Conservation (phyloP, 305 asterid genomes). For the Ilex paraguariensis region DNA sequence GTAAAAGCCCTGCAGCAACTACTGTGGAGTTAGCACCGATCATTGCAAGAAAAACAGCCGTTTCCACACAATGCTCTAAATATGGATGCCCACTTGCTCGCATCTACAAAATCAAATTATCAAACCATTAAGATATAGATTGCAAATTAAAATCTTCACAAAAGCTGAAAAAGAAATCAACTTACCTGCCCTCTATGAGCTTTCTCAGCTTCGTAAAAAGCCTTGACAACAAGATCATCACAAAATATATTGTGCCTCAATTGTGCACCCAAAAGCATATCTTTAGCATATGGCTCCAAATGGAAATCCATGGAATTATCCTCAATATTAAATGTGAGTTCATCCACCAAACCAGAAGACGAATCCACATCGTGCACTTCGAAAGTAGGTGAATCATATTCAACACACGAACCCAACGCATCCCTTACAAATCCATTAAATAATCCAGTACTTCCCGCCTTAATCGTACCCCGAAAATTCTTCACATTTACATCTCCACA, state of each 20-base stretch:
- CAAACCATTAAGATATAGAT: no score
- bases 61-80: conserved; percentile 92
- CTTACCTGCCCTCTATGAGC: conserved; percentile 97
- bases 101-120: conserved; percentile 37
- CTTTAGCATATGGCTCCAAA: conserved; percentile 57
- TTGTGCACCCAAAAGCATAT: conserved; percentile 64
- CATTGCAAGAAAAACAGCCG: conserved; percentile 66
- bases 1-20: conserved; percentile 94
- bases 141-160: no score
- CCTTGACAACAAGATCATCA: conserved; percentile 80
- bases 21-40: conserved; percentile 87
- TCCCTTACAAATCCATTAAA: conserved; percentile 66
- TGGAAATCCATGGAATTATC: conserved; percentile 40
- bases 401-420: conserved; percentile 67
- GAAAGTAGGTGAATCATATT: conserved; percentile 42
- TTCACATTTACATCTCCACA: not conserved
- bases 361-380: conserved; percentile 32
- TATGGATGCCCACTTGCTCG: conserved; percentile 95
- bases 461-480: conserved; percentile 30
- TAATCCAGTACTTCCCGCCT: conserved; percentile 53
- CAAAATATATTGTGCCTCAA: conserved; percentile 54
- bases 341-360: conserved; percentile 40
- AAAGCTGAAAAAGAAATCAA: no score
- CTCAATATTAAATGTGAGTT: conserved; percentile 82
- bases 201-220: conserved; percentile 86